A percentile compares a stretch with the other conserved stretches of the same genome.
phyloP scores from a whole-genome alignment of 2,329 filamentous ascomycete species.

The Dactylellina parvicollis region DNA sequence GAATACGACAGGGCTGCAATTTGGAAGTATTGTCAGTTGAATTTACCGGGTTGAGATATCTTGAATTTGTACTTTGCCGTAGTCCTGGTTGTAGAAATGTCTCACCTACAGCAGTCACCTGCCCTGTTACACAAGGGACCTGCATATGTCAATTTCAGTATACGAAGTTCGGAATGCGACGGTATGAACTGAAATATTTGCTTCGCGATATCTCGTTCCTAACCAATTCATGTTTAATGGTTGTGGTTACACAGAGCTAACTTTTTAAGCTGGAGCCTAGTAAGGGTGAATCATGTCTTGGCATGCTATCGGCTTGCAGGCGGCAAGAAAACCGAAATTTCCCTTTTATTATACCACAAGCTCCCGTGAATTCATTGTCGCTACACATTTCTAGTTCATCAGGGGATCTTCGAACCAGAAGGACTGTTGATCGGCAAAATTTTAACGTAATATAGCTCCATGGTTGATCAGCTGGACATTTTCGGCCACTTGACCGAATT shows the following conservation, averaged over 20 bases:
- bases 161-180: too few species aligned
- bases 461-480: conserved; percentile 31
- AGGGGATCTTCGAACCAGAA: background rate
- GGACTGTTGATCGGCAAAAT: background rate
- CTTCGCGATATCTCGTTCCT: too few species aligned
- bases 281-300: too few species aligned
- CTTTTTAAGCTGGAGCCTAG: too few species aligned
- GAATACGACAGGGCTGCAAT: background rate
- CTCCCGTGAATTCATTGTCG: background rate
- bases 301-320: too few species aligned
- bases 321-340: too few species aligned
- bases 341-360: too few species aligned
- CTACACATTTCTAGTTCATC: background rate
- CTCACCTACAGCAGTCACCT: background rate
- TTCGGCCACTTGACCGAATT: conserved; percentile 1
- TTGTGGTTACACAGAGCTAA: too few species aligned
- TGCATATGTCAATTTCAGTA: too few species aligned
- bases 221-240: too few species aligned
- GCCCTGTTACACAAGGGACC: background rate
- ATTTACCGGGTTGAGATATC: background rate
- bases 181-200: too few species aligned
- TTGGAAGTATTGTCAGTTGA: background rate
- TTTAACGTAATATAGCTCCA: conserved; percentile 13
- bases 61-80: background rate
- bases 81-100: background rate